Base-by-base conservation (phyloP, 1,284 basidiomycete species). In the Blastosporella zonata region DNA sequence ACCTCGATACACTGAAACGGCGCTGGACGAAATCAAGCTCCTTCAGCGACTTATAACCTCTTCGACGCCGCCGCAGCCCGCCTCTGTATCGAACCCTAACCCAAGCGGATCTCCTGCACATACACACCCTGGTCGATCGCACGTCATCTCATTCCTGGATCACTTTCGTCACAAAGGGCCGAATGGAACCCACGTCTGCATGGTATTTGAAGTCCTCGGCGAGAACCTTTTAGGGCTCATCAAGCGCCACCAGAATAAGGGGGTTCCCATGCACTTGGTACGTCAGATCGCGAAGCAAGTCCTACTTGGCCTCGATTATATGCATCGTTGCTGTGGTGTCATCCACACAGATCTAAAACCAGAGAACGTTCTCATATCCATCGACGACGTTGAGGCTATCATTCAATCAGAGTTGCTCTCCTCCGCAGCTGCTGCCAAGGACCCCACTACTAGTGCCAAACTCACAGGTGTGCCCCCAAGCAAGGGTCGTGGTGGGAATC, bases 191-290 rank as follows among this genome's bases (percentile, higher is more conserved):
- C 96, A 99, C 70, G 91, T 99, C 55, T 99, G 97, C 79, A 99
- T 99, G 96, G 96, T 99, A 13, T 98, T 98, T 64, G 96, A 99
- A 70, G 97, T 99, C 28, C 81, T 99, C 8, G 96, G 97, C 49
- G 97, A 99, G 73, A 98, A 97, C 66, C 74, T 99, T n/a, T 81
- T 99, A 0, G 95, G 95, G 2, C 81, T 99, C 59, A 97, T 98
- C 79, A 97, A 97, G 71, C 84, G 96, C 17, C 93, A 97, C 71
- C 87, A 90, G 70, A 89, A 88, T 68, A 91, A 93, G 59, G 96
- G 97, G 55, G 94, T 99, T 1, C 95, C 97, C 2, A 90, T 94
- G 72, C 86, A 80, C 53, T 79, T 99, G 59, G 94, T 97, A 58
- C 91, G 89, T 64, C 96, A 99, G 69, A 98, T 99, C 62, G 92